Evolutionary conservation across 345 rosid genomes (phyloP), one percentile per base, ranked within the genome.

Genomic region (Aegle marmelos): DNA sequence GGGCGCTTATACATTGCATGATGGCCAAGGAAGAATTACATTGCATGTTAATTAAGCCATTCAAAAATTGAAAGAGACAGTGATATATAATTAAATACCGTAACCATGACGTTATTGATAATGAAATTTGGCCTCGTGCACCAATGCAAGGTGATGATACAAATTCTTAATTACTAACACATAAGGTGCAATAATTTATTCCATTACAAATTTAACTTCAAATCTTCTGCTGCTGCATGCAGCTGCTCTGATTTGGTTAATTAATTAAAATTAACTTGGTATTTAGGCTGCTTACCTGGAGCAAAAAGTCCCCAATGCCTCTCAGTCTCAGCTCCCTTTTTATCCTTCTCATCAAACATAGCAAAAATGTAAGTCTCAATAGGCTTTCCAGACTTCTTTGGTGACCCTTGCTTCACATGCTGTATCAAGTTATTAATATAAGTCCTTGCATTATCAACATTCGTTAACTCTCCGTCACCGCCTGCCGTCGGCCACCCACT

Each of bases 281-380:
- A 92, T 80, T 89, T 90, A 14, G 88, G 82, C 75, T 83, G 85
- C 71, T 79, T 83, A 28, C 87, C 80, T 0, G 93, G 93, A 7
- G 5, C 27, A 79, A 89, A 92, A 19, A 90, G 69, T 70, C 97
- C 94, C 79, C 81, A 92, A 17, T 68, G 67, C 78, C 82, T 92
- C 84, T 92, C 97, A 22, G 4, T 28, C 22, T 88, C 93, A 0
- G 84, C 86, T 21, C 5, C 57, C 6, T 0, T 59, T 77, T 90
- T 92, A 69, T 5, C 9, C 30, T 80, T 84, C 86, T 92, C 93
- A 77, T 92, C 86, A 77, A 84, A 90, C 91, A 88, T 81, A 16
- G 90, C 89, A 53, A 90, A 92, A 68, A 92, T 77, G 31, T 92
- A 92, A 2, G 97, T 89, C 81, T 90, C 94, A 7, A 88, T 83